Evolutionary conservation across 2,329 filamentous ascomycete genomes (phyloP), one percentile per base, ranked within the genome.

Genomic region (Colletotrichum sp.): DNA sequence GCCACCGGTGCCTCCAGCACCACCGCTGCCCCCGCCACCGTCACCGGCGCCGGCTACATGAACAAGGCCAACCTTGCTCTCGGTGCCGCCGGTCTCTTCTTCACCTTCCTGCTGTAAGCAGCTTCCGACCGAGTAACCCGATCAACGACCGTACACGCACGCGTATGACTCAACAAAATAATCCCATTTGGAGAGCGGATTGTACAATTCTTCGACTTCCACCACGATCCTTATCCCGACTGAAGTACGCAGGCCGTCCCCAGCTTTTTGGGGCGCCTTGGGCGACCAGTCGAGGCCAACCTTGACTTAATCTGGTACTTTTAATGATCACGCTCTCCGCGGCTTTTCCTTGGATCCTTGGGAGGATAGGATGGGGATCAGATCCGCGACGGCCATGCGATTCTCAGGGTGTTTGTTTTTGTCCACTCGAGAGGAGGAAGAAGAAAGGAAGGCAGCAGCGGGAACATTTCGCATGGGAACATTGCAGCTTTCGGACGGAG

Each of bases 11-110:
- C 68, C 48, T 61, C 68, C 30, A 52, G 52, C 61, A 63, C 65
- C 60, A 34, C 43, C 32, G 21, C 61, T 63, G 48, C 74, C 28
- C 72, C 72, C 4, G 55, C 75, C 24, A 68, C 72, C 68, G 77
- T 76, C 34, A 30, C 61, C 61, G 73, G 57, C 63, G 70, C 75
- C 67, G 75, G 77, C 60, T 74, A 77, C 66, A 61, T 72, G 66
- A 75, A 67, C 75, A 72, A 75, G 69, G 75, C 77, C 72, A 78
- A 77, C 77, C 61, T 78, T 14, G 77, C 72, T 60, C 69, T 78
- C 36, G 77, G 77, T 26, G 72, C 72, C 63, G 72, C 65, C 39
- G 77, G 77, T 10, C 77, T 78, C 32, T 68, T 78, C 75, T 75
- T 77, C 72, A 69, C 77, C 63, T 77, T 73, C 72, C 57, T 78